Percentiles rank a stretch among this genome's conserved stretches.
Conservation (phyloP, 257 asterid genomes). For the Fraxinus excelsior region DNA sequence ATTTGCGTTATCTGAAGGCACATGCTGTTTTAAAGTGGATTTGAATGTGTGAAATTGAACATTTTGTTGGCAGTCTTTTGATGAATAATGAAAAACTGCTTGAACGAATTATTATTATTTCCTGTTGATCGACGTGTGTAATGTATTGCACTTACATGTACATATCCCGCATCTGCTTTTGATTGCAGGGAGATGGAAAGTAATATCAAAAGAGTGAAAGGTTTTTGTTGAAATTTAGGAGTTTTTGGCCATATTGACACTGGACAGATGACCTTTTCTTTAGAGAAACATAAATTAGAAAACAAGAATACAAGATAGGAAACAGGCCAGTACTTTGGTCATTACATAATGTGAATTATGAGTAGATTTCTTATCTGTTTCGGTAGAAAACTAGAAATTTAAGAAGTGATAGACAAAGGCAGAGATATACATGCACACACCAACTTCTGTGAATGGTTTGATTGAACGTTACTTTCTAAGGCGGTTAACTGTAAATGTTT, state of each 20-base stretch:
- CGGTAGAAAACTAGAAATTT: neutral
- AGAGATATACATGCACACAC: neutral
- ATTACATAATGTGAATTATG: neutral
- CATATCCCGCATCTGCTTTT: neutral
- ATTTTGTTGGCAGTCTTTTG: neutral
- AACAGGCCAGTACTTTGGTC: neutral
- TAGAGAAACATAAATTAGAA: neutral
- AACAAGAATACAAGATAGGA: neutral
- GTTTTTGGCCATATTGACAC: neutral
- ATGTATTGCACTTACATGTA: neutral
- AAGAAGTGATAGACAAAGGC: neutral
- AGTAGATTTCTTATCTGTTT: neutral
- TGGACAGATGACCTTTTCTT: neutral
- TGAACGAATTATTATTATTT: neutral
- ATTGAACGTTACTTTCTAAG: neutral
- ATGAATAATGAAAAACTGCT: neutral
- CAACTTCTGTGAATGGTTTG: neutral
- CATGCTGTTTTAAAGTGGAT: neutral
- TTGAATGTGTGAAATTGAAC: neutral
- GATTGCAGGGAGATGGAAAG: neutral
- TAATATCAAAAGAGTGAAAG: neutral
- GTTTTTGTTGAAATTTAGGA: neutral
- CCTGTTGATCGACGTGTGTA: neutral
- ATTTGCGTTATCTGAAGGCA: neutral
- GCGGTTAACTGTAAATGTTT: neutral